Evolutionary conservation across 495 filamentous ascomycete species (phyloP).

Genomic region (Annulohypoxylon moriforme): DNA sequence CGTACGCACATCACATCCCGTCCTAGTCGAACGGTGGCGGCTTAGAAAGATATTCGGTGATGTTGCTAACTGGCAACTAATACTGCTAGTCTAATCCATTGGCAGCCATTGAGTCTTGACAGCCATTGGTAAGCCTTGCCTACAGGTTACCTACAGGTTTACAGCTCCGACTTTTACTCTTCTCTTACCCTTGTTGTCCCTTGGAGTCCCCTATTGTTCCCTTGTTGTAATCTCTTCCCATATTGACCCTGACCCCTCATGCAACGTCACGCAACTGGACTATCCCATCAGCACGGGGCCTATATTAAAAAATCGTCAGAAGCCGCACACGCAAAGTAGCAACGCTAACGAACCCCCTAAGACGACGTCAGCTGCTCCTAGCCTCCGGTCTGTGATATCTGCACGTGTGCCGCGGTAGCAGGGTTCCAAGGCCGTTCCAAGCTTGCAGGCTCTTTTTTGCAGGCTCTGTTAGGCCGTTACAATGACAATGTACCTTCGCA

Average conservation of each 20-base stretch:
- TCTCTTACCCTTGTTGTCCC: neutral
- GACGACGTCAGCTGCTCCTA: slow-evolving; percentile 44
- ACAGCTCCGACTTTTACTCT: neutral
- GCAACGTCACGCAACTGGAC: slow-evolving; percentile 42
- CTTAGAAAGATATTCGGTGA: neutral
- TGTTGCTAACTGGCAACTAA: slow-evolving; percentile 25
- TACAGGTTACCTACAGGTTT: slow-evolving; percentile 6
- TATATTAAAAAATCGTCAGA: slow-evolving; percentile 38
- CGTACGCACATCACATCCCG: slow-evolving; percentile 21
- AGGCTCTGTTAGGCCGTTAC: slow-evolving; percentile 2
- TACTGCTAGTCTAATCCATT: slow-evolving; percentile 1
- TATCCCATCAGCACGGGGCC: slow-evolving; percentile 41
- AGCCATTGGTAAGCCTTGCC: slow-evolving; percentile 32
- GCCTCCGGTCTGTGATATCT: slow-evolving; percentile 45
- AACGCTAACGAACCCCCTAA: slow-evolving; percentile 27
- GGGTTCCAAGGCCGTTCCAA: slow-evolving; percentile 26
- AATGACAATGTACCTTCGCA: slow-evolving; percentile 22
- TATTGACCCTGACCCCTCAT: slow-evolving; percentile 32
- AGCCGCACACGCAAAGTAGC: slow-evolving; percentile 40
- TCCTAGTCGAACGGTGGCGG: slow-evolving; percentile 9
- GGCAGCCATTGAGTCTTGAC: slow-evolving; percentile 14
- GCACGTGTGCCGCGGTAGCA: slow-evolving; percentile 45
- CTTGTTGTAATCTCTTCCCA: slow-evolving; percentile 6
- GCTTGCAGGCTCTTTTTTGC: neutral
- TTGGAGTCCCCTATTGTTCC: neutral